Evolutionary conservation across 768 basidiomycete species (phyloP).

Genomic region (Paxillus rubicundulus): DNA sequence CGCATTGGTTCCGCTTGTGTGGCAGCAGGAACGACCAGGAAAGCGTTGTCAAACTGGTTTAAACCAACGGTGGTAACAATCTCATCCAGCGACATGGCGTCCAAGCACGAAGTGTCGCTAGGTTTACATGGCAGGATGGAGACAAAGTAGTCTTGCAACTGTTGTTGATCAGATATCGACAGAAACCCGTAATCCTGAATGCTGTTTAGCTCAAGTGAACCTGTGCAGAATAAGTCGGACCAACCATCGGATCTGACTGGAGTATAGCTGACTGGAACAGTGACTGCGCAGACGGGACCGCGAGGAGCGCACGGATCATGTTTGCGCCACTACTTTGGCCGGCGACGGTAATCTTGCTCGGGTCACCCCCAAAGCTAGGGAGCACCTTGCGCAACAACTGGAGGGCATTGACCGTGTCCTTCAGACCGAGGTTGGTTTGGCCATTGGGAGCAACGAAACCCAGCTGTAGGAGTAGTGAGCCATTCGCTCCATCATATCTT

Average conservation of each 20-base stretch:
- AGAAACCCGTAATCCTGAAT: constrained; percentile 72
- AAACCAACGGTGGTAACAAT: constrained; percentile 53
- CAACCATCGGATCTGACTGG: constrained; percentile 86
- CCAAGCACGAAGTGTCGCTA: constrained; percentile 48
- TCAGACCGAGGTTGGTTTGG: constrained; percentile 67
- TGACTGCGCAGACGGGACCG: constrained; percentile 62
- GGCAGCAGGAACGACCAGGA: constrained; percentile 49
- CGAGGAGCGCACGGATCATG: constrained; percentile 75
- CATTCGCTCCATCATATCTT: constrained; percentile 1
- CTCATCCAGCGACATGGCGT: constrained; percentile 43
- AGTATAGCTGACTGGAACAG: constrained; percentile 78
- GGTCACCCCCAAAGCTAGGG: constrained; percentile 65
- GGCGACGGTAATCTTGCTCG: constrained; percentile 66
- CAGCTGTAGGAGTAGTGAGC: constrained; percentile 42
- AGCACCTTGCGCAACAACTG: constrained; percentile 57
- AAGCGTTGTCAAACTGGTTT: constrained; percentile 43
- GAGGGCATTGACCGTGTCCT: constrained; percentile 65
- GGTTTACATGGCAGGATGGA: constrained; percentile 44
- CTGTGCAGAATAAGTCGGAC: constrained; percentile 11
- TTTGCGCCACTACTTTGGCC: constrained; percentile 82
- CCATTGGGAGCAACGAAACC: constrained; percentile 74
- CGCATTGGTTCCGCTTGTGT: constrained; percentile 53
- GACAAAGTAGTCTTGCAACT: constrained; percentile 54
- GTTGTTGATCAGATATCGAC: constrained; percentile 47
- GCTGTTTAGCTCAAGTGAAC: constrained; percentile 2